A percentile compares a stretch with the other conserved stretches of the same genome.
Conservation (phyloP, 2,329 filamentous ascomycete genomes). For the Claviceps cyperi region DNA sequence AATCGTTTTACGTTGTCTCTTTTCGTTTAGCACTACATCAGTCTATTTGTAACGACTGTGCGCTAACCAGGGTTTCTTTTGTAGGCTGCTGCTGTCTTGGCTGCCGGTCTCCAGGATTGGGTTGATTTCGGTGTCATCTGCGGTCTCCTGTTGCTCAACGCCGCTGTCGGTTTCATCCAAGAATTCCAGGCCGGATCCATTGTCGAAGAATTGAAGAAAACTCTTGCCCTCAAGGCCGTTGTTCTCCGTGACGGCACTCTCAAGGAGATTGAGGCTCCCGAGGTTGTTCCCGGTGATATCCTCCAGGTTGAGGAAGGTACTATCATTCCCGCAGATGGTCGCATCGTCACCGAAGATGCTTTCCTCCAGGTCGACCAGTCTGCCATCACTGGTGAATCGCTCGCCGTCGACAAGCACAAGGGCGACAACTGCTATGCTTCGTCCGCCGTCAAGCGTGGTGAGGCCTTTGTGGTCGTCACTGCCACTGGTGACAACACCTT, state of each 20-base stretch:
- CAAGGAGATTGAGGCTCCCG: slow-evolving; percentile 65
- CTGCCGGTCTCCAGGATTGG: slow-evolving; percentile 76
- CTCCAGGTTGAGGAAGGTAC: slow-evolving; percentile 81
- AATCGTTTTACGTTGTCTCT: not conserved
- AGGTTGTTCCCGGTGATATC: slow-evolving; percentile 82
- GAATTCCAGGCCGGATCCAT: slow-evolving; percentile 84
- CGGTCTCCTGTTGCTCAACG: slow-evolving; percentile 70
- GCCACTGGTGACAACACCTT: slow-evolving; percentile 82
- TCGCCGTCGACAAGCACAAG: slow-evolving; percentile 79
- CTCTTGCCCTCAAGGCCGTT: slow-evolving; percentile 72
- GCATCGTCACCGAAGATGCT: slow-evolving; percentile 68
- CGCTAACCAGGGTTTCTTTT: slow-evolving; percentile 13
- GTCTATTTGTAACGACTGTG: not conserved
- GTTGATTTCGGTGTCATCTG: slow-evolving; percentile 89
- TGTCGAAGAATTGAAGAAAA: slow-evolving; percentile 84
- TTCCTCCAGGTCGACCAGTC: slow-evolving; percentile 89
- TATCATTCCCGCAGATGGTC: slow-evolving; percentile 80
- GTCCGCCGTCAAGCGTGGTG: slow-evolving; percentile 80
- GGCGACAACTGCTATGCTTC: slow-evolving; percentile 73
- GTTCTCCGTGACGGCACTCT: slow-evolving; percentile 67
- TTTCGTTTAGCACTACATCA: not conserved
- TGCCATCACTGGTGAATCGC: slow-evolving; percentile 80
- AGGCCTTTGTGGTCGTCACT: slow-evolving; percentile 69
- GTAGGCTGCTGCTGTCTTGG: slow-evolving; percentile 60
- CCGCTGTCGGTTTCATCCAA: slow-evolving; percentile 72